phyloP scores from a whole-genome alignment of 495 filamentous ascomycete genomes.

The Hypoxylon crocopeplum region DNA sequence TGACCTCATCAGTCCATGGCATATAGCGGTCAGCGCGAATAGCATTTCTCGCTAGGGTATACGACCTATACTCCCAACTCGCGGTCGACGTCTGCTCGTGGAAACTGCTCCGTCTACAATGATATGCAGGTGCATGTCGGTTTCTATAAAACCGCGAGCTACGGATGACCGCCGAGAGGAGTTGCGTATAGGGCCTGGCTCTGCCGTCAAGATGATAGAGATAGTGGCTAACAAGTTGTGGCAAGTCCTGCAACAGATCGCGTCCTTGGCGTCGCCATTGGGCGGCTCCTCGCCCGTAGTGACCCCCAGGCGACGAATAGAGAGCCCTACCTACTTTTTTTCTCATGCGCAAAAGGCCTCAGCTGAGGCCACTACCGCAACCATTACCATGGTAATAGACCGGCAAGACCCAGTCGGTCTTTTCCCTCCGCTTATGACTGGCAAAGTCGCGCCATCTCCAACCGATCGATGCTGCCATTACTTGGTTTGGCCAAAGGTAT shows the following conservation, averaged over 20 bases:
- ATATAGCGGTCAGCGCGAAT: conserved; percentile 29
- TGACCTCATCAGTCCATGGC: conserved; percentile 29
- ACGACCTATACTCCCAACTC: conserved; percentile 15
- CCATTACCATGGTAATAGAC: conserved; percentile 28
- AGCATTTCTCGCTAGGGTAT: conserved; percentile 5
- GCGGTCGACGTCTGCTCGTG: conserved; percentile 16
- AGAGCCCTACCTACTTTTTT: conserved; percentile 15
- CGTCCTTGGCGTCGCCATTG: conserved; percentile 23
- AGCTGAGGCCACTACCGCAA: conserved; percentile 27
- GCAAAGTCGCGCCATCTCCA: conserved; percentile 17
- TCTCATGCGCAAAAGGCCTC: conserved; percentile 22
- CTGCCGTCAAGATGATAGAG: conserved; percentile 12
- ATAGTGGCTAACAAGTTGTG: conserved; percentile 30
- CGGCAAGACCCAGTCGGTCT: conserved; percentile 13
- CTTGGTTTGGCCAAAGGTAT: conserved; percentile 26
- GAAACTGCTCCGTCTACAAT: conserved; percentile 16
- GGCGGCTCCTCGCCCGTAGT: conserved; percentile 14
- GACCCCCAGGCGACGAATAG: conserved; percentile 31
- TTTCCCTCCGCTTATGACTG: conserved; percentile 12
- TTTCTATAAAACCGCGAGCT: conserved; percentile 19
- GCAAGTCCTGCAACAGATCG: conserved; percentile 30
- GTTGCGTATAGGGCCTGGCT: conserved; percentile 10
- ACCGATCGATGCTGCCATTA: conserved; percentile 36
- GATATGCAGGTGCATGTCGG: conserved; percentile 30
- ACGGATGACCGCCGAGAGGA: conserved; percentile 7